A percentile compares a stretch with the other conserved stretches of the same genome.
These are phyloP conservation scores for Starmera stellimalicola DNA, from an alignment of 1,139 yeast species.

Conservation along the genomic window DNA sequence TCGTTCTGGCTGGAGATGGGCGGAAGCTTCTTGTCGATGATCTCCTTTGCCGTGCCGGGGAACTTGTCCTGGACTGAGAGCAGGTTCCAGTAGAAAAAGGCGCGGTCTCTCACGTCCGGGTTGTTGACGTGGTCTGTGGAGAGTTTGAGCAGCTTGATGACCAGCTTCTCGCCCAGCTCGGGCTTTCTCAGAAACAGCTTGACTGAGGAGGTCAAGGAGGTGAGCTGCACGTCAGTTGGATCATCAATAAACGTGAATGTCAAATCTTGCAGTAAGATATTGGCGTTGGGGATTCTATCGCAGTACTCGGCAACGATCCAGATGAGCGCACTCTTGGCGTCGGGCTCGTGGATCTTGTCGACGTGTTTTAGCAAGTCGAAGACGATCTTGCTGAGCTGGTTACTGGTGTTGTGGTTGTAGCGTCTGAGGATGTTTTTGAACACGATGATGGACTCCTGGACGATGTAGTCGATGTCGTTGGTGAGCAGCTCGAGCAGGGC, in stretches of 20 bases:
- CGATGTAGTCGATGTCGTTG: conserved; percentile 63
- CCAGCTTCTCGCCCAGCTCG: conserved; percentile 42
- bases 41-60: conserved; percentile 31
- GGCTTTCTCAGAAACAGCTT: conserved; percentile 58
- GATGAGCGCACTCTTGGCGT: conserved; percentile 66
- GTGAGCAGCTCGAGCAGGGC: conserved; percentile 51
- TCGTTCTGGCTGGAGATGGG: conserved; percentile 61
- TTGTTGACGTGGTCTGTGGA: conserved; percentile 69
- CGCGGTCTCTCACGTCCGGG: conserved; percentile 84
- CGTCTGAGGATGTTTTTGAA: conserved; percentile 68
- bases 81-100: conserved; percentile 78
- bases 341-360: conserved; percentile 58
- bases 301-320: conserved; percentile 83
- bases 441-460: conserved; percentile 74
- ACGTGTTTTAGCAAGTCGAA: conserved; percentile 25
- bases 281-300: conserved; percentile 37
- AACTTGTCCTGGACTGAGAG: conserved; percentile 41
- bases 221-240: conserved; percentile 62
- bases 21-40: conserved; percentile 56
- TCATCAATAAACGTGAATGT: conserved; percentile 47
- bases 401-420: too few species aligned
- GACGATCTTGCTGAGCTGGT: conserved; percentile 33
- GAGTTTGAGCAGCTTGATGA: conserved; percentile 51
- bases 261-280: conserved; percentile 36
- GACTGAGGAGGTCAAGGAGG: conserved; percentile 65